Evolutionary conservation across 805 yeast genomes (phyloP), one percentile per base, ranked within the genome.

Genomic region (Barnettozyma wickerhamii): DNA sequence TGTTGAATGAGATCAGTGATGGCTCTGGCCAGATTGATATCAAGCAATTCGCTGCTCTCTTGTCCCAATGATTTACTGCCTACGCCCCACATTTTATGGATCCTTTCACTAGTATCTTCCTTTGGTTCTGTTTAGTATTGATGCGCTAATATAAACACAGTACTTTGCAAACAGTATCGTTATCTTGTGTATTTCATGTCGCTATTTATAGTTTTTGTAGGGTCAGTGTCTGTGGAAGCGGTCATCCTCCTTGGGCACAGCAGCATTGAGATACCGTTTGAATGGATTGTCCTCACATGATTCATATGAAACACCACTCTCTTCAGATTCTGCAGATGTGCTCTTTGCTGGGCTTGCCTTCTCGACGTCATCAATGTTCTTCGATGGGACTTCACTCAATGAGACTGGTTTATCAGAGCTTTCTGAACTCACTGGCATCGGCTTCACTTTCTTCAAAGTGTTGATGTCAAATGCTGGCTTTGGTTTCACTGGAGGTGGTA

Each of bases 21-120:
- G 91, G 95, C 49, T 96, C 95, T 53, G 99, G 99, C 45, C 96
- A 88, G 68, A 93, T 93, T 59, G 95, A 93, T 63, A 93, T 93
- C 65, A 87, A 86, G 60, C 99, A 93, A 71, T 93, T 93, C 63
- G 91, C 96, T 49, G 90, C 88, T 60, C 77, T 91, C 51, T 76
- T 91, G 64, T 84, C 90, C 45, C 84, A 84, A 10, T 21, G 35
- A 18, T 21, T 35, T 15, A 26, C 30, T 35, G 26, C 15, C 14
- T 34, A 6, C 13, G n/a, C 21, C n/a, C 4, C 7, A n/a, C 15
- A 24, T 6, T 28, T n/a, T 7, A 13, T 13, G 30, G 30, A 9
- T 23, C 26, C 26, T 23, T 23, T 23, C n/a, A n/a, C n/a, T n/a
- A n/a, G n/a, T n/a, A n/a, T n/a, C n/a, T n/a, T n/a, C n/a, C n/a